Base-by-base conservation (phyloP, 768 basidiomycete species). In the Leccinum variicolor region DNA sequence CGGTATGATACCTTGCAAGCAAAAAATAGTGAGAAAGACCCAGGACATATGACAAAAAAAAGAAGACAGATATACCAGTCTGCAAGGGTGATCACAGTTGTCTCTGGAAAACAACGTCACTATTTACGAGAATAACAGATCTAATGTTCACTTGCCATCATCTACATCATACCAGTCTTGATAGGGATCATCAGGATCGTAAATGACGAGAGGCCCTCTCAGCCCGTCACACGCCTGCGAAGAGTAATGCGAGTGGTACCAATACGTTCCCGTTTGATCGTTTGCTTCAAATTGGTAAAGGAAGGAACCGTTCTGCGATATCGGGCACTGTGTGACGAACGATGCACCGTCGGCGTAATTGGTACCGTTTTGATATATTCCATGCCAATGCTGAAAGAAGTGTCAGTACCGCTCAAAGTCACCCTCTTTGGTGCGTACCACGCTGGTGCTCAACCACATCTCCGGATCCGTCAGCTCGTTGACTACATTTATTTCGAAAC, bases 341-440 rank as follows among this genome's bases (percentile, higher is more conserved):
- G 74, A 70, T 9, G 71, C 64, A 4, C 83, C 82, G 55, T 84
- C 83, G 0, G 67, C 76, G 62, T 70, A 76, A 57, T 74, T 79
- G 23, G 77, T 75, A 2, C 68, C 65, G 2, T 73, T 66, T 59
- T 84, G 82, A 57, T 74, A 73, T 39, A 84, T 55, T 10, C 83
- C 81, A 58, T 84, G 83, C 82, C 81, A 84, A 61, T 84, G 82
- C 82, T 84, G 26, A 31, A 48, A 53, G 19, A 31, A 31, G 31
- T 31, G 31, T 31, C 31, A 31, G 31, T 31, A 31, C 31, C 13
- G 11, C 31, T 31, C 31, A 31, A 31, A 31, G 31, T 31, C 13
- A 31, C 31, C 13, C 31, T 31, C 13, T 13, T 31, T 13, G 13
- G 13, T 31, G 13, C 31, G 4, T 31, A 69, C 67, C 52, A 85